A percentile compares a stretch with the other conserved stretches of the same genome.
Evolutionary conservation across 129 eudicot species (phyloP).

Genomic region (Gnaphalium uliginosum): DNA sequence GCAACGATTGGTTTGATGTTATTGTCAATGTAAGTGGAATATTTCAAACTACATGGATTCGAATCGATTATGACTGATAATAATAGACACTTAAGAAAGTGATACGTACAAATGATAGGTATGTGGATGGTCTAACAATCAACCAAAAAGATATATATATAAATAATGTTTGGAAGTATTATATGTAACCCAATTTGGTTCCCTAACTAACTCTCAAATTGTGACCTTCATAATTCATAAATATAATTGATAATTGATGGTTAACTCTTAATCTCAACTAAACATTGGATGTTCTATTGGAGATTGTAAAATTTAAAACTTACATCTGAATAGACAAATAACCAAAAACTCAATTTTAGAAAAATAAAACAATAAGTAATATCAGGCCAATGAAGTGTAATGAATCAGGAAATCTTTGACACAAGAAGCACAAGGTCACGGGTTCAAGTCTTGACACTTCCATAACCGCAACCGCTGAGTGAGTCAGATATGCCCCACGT

Average conservation of each 20-base stretch:
- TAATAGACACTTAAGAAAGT: background rate
- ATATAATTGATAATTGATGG: background rate
- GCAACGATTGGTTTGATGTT: conserved; percentile 1
- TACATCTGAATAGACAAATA: too few species aligned
- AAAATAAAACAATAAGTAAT: too few species aligned
- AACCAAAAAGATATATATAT: background rate
- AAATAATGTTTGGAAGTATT: conserved; percentile 12
- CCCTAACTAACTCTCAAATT: conserved; percentile 18
- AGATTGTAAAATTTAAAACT: background rate
- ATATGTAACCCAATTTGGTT: conserved; percentile 13
- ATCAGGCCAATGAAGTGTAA: too few species aligned
- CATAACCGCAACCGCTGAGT: too few species aligned
- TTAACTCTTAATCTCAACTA: background rate
- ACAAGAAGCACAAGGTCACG: too few species aligned
- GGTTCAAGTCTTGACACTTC: too few species aligned
- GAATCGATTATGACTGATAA: background rate
- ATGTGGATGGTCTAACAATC: background rate
- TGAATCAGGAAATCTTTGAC: too few species aligned
- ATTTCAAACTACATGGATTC: background rate
- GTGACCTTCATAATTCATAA: background rate
- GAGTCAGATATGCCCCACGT: too few species aligned
- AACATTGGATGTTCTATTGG: background rate
- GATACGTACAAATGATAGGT: background rate
- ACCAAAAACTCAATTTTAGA: too few species aligned
- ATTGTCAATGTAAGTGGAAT: background rate